Conservation (phyloP, 805 yeast species). For the Maudiozyma bulderi region DNA sequence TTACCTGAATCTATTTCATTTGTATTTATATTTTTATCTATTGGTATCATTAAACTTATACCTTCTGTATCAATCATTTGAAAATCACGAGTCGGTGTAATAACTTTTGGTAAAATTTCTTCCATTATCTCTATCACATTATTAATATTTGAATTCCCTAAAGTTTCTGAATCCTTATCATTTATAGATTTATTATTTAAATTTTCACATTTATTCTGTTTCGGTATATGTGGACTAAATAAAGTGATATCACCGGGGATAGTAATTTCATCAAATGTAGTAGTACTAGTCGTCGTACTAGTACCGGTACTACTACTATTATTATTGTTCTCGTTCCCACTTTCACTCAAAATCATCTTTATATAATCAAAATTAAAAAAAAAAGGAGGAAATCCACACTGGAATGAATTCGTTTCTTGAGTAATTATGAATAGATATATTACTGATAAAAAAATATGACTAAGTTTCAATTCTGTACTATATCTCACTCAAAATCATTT, state of each 20-base stretch:
- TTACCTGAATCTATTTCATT: too few species aligned
- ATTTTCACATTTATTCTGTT: background rate
- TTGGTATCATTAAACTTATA: background rate
- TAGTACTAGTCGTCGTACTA: background rate
- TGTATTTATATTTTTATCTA: slow-evolving; percentile 9
- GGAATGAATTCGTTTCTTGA: background rate
- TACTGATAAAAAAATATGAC: too few species aligned
- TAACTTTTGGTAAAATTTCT: background rate
- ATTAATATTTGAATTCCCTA: too few species aligned
- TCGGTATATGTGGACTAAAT: slow-evolving; percentile 3
- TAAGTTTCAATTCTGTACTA: too few species aligned
- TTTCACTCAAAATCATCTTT: too few species aligned
- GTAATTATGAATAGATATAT: too few species aligned
- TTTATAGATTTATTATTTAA: background rate
- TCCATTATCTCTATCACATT: background rate
- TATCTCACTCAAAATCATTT: too few species aligned
- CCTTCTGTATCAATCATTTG: background rate
- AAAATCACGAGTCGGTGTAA: background rate
- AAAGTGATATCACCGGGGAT: slow-evolving; percentile 9
- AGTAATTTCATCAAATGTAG: slow-evolving; percentile 4
- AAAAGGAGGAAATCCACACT: too few species aligned
- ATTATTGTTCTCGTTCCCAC: background rate
- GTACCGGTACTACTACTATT: background rate
- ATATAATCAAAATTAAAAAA: too few species aligned
- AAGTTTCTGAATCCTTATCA: background rate